Evolutionary conservation across 2,329 filamentous ascomycete genomes (phyloP).

Genomic region (Sporothrix globosa): DNA sequence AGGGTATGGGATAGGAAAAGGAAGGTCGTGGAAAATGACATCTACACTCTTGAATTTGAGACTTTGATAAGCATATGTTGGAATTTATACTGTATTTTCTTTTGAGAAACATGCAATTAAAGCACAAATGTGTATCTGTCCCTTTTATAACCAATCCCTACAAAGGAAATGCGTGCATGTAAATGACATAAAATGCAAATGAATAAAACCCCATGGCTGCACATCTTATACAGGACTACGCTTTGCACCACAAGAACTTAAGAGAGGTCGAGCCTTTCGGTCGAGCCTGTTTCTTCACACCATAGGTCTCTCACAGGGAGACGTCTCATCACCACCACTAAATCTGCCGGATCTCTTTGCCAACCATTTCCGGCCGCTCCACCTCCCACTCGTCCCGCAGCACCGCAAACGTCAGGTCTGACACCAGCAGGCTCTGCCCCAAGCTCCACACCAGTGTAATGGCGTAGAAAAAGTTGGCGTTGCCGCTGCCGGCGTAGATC

Average conservation of each 20-base stretch:
- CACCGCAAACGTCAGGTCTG: constrained; percentile 84
- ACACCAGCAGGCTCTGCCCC: constrained; percentile 81
- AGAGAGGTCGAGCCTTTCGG: neutral
- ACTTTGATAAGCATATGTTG: neutral
- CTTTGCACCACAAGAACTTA: neutral
- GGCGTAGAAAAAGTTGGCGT: constrained; percentile 99
- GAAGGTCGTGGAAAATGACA: neutral
- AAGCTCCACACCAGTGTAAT: constrained; percentile 99
- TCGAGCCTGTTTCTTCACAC: neutral
- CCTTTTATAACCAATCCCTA: constrained; percentile 18
- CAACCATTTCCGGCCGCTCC: constrained; percentile 85
- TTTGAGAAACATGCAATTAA: neutral
- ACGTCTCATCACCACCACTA: constrained; percentile 42
- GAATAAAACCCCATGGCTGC: neutral
- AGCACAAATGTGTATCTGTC: neutral
- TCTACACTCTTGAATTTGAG: constrained; percentile 11
- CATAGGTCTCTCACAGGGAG: neutral
- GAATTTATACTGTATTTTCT: neutral
- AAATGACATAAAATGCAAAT: constrained; percentile 6
- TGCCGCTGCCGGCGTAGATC: constrained; percentile 97
- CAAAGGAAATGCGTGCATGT: constrained; percentile 11
- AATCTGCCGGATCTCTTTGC: constrained; percentile 85
- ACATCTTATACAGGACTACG: neutral
- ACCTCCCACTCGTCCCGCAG: constrained; percentile 93
- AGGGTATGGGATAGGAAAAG: constrained; percentile 1